These are phyloP conservation scores for Huiozyma sinensis DNA, from an alignment of 805 yeast species.

Conservation along the genomic window DNA sequence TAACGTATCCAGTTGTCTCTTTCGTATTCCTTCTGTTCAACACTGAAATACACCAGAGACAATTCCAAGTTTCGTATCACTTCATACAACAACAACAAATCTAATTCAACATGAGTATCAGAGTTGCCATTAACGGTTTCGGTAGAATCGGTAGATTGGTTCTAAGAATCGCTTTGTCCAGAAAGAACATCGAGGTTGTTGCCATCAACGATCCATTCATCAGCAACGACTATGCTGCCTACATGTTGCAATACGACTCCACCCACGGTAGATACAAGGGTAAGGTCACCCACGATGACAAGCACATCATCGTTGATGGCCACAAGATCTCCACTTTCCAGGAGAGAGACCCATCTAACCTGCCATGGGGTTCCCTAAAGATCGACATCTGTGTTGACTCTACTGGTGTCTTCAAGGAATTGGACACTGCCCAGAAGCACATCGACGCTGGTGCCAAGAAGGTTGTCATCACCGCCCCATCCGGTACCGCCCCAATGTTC, in stretches of 20 bases:
- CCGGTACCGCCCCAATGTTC: conserved; percentile 63
- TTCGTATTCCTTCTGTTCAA: no score
- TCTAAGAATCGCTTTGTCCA: conserved; percentile 47
- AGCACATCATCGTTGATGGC: conserved; percentile 45
- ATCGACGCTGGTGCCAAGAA: conserved; percentile 66
- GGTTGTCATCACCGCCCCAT: conserved; percentile 64
- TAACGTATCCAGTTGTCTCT: no score
- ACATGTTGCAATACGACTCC: conserved; percentile 67
- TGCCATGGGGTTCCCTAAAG: conserved; percentile 57
- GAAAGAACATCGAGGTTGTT: conserved; percentile 45
- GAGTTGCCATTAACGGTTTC: conserved; percentile 62
- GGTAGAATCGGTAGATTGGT: conserved; percentile 67
- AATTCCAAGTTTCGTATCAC: no score
- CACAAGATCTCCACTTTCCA: conserved; percentile 40
- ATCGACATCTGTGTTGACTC: conserved; percentile 60
- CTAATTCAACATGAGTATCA: conserved; percentile 18
- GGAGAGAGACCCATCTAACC: conserved; percentile 56
- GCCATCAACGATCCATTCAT: conserved; percentile 65
- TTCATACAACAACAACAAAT: no score
- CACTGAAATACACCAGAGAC: no score
- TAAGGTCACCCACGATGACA: conserved; percentile 44
- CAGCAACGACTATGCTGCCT: conserved; percentile 57
- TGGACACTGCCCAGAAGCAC: conserved; percentile 58
- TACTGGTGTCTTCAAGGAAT: conserved; percentile 61
- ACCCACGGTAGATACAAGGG: conserved; percentile 58